A percentile compares a stretch with the other conserved stretches of the same genome.
phyloP scores from a whole-genome alignment of 768 basidiomycete genomes.

The Trichaptum fuscoviolaceum region DNA sequence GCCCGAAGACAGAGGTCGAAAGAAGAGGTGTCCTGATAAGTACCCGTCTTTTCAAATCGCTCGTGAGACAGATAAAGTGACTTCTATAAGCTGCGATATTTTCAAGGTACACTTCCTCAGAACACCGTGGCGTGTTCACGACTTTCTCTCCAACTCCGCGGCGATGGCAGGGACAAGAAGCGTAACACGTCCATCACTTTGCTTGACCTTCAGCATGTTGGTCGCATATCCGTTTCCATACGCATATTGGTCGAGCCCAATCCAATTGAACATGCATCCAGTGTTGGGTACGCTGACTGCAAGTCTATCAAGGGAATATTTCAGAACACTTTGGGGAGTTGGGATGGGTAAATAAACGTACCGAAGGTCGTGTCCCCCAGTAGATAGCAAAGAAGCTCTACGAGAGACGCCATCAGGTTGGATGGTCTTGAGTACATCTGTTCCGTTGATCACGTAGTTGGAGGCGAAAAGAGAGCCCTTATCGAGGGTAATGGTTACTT shows the following conservation, averaged over 20 bases:
- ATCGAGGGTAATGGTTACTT: conserved; percentile 12
- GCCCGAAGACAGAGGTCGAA: too few species aligned
- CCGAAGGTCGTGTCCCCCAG: neutral
- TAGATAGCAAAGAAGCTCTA: neutral
- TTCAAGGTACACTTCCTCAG: neutral
- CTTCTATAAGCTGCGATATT: neutral
- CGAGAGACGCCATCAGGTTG: conserved; percentile 3
- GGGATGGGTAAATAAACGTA: neutral
- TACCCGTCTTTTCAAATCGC: too few species aligned
- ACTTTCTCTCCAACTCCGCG: neutral
- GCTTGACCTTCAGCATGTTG: neutral
- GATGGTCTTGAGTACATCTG: conserved; percentile 14
- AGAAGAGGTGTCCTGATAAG: too few species aligned
- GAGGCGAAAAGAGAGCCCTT: conserved; percentile 16
- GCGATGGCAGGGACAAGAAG: neutral
- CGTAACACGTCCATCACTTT: neutral
- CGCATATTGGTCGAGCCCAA: neutral
- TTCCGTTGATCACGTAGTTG: conserved; percentile 13
- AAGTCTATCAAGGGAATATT: neutral
- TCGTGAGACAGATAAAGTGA: too few species aligned
- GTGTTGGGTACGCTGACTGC: neutral
- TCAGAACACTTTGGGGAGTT: neutral
- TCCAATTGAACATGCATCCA: neutral
- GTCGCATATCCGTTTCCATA: neutral
- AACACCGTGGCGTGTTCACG: neutral